Evolutionary conservation across 2,329 filamentous ascomycete species (phyloP).

Genomic region (Fusarium denticulatum): DNA sequence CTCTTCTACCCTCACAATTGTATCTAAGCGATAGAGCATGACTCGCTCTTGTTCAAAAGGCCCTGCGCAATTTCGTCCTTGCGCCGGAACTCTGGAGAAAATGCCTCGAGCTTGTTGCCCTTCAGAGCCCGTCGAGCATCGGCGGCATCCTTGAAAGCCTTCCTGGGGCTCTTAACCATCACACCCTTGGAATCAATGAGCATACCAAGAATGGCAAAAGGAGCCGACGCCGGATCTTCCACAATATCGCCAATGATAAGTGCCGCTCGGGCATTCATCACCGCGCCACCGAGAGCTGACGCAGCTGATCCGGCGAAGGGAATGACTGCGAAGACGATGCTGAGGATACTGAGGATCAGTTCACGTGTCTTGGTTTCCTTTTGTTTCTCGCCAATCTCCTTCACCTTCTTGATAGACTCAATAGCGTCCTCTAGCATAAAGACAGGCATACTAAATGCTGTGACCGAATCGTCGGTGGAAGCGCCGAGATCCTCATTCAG

Average conservation of each 20-base stretch:
- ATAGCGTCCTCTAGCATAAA: conserved; percentile 40
- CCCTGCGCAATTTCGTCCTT: neutral
- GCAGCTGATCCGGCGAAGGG: neutral
- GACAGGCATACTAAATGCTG: conserved; percentile 1
- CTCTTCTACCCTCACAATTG: neutral
- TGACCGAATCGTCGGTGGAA: neutral
- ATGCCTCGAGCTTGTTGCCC: neutral
- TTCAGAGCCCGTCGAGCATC: neutral
- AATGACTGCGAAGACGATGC: neutral
- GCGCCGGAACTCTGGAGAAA: neutral
- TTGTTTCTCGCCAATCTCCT: conserved; percentile 38
- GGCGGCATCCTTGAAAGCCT: neutral
- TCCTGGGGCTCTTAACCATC: neutral
- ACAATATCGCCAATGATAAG: conserved; percentile 38
- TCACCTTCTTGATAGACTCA: conserved; percentile 37
- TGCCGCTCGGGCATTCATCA: neutral
- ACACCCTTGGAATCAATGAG: conserved; percentile 5
- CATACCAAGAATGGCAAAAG: conserved; percentile 42
- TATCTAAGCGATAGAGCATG: neutral
- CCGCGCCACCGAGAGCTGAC: neutral
- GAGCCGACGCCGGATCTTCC: conserved; percentile 37
- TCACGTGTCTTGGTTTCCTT: conserved; percentile 35
- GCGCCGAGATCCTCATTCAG: neutral
- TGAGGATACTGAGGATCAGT: conserved; percentile 49
- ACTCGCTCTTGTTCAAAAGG: neutral